These are phyloP conservation scores for Bruguiera parviflora DNA, from an alignment of 345 rosid species.

Conservation along the genomic window DNA sequence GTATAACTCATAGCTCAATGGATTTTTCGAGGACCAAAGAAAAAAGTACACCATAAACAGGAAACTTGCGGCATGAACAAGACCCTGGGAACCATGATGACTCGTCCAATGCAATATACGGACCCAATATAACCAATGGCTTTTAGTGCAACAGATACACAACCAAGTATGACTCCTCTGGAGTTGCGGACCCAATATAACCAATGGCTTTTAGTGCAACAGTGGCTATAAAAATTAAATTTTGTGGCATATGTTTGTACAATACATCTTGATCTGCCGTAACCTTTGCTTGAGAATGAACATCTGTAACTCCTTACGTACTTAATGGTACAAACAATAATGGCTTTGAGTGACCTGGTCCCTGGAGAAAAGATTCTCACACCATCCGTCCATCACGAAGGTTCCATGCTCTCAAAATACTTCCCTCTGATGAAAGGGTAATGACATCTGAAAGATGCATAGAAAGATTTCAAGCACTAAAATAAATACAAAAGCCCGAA, in stretches of 20 bases:
- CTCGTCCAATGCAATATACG: constrained; percentile 85
- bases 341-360: constrained; percentile 56
- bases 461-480: constrained; percentile 6
- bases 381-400: constrained; percentile 99
- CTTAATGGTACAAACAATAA: constrained; percentile 62
- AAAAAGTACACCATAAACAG: neutral
- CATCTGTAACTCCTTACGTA: constrained; percentile 12
- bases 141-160: constrained; percentile 58
- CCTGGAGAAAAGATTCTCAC: constrained; percentile 75
- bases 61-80: constrained; percentile 78
- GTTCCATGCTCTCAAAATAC: constrained; percentile 88
- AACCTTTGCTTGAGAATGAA: constrained; percentile 95
- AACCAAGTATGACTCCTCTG: constrained; percentile 79
- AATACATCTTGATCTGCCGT: constrained; percentile 81
- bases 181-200: constrained; percentile 78
- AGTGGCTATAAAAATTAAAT: constrained; percentile 83
- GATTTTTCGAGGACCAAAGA: no score
- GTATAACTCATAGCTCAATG: no score
- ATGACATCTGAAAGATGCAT: constrained; percentile 59
- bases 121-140: no score
- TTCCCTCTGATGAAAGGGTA: constrained; percentile 79
- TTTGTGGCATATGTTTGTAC: constrained; percentile 83
- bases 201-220: constrained; percentile 88
- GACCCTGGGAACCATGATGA: constrained; percentile 92
- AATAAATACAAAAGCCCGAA: neutral